Evolutionary conservation across 768 basidiomycete species (phyloP), one percentile per base, ranked within the genome.

Genomic region (Boletus insuetus): DNA sequence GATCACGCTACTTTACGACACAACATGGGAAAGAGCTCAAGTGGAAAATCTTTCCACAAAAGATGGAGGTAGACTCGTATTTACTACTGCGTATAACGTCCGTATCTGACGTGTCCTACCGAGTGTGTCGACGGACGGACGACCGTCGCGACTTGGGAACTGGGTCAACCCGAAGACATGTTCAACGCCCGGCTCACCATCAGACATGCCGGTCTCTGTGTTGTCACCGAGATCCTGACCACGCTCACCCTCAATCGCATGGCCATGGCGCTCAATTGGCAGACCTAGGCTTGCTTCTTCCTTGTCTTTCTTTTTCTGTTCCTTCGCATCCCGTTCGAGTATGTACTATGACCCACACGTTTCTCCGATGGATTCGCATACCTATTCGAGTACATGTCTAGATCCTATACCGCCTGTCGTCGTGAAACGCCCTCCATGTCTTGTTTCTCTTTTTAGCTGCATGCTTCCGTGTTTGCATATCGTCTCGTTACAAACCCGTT

Each of bases 211-310:
- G 85, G 81, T 41, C 77, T 91, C 51, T 69, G 78, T 22, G 66
- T 89, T 55, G 77, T 89, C 53, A 92, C 89, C 10, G 90, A 92
- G 69, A 82, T 92, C 60, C 68, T 91, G 61, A 86, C 89, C 11
- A 88, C 87, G 4, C 79, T 92, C 52, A 78, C 80, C 47, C 75
- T 92, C 47, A 89, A 89, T 66, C 83, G 86, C 32, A 87, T 91
- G 78, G 80, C 86, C 26, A 76, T 78, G 55, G 73, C 74, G 24
- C 67, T 89, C 32, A 76, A 75, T 52, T 91, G 89, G 88, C 41
- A 61, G 8, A 19, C 38, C 14, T 63, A 60, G 20, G 8, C 35
- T 17, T 17, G 16, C 35, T 37, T 17, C 7, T 37, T 37, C 7
- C 7, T 37, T 14, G 11, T 35, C 14, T 6, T 6, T 35, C 12